Evolutionary conservation across 1,284 basidiomycete species (phyloP).

Genomic region (Exobasidium rhododendri): DNA sequence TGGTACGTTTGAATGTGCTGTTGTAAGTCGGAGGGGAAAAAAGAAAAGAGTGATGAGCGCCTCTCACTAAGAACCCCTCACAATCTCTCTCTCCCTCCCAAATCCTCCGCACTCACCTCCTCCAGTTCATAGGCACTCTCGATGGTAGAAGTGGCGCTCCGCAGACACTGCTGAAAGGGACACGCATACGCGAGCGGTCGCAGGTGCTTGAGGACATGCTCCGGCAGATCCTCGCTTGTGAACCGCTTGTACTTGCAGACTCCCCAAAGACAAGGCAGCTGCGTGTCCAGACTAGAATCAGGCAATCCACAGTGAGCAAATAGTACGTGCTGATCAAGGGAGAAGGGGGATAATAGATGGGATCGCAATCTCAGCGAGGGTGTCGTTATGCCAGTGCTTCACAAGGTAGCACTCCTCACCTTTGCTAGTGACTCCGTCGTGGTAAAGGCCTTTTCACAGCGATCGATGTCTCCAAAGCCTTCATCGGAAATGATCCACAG

Average conservation of each 20-base stretch:
- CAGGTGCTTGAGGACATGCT: neutral
- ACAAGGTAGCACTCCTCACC: no score
- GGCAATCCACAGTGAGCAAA: neutral
- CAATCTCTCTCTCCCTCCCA: no score
- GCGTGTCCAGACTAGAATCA: no score
- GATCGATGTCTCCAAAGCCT: neutral
- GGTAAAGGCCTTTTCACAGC: neutral
- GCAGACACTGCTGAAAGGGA: neutral
- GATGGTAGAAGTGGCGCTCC: neutral
- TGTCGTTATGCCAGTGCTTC: no score
- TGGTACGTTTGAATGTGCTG: slow-evolving; percentile 5
- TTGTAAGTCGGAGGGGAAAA: neutral
- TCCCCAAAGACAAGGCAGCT: neutral
- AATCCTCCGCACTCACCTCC: neutral
- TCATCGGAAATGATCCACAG: neutral
- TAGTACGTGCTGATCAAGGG: neutral
- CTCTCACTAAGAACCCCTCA: no score
- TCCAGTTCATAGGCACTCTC: neutral
- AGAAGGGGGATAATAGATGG: neutral
- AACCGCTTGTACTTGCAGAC: neutral
- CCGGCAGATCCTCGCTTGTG: neutral
- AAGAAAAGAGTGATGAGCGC: neutral
- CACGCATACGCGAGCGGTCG: neutral
- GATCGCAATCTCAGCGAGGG: no score
- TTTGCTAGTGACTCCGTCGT: neutral